Conservation (phyloP, 495 filamentous ascomycete species). For the Lophiotrema nucula region DNA sequence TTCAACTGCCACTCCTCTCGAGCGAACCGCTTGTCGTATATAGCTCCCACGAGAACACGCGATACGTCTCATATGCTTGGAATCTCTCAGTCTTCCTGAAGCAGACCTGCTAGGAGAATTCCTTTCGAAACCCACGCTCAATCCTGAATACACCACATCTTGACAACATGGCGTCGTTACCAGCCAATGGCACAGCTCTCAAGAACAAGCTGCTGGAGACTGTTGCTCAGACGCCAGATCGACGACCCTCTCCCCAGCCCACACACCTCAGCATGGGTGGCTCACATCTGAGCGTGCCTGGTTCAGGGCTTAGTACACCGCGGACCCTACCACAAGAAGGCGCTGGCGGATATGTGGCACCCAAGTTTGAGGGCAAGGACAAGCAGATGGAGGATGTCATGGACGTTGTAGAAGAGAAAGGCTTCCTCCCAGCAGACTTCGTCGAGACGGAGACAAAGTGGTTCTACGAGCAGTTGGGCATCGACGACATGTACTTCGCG, state of each 20-base stretch:
- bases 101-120: too few relatives aligned
- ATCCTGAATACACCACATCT: neutral
- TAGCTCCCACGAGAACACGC: too few relatives aligned
- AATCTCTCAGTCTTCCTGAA: too few relatives aligned
- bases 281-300: slow-evolving; percentile 70
- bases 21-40: too few relatives aligned
- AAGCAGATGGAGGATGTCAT: slow-evolving; percentile 90
- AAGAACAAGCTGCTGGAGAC: slow-evolving; percentile 66
- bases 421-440: slow-evolving; percentile 82
- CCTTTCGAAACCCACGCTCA: neutral
- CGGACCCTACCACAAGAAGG: slow-evolving; percentile 77
- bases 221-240: slow-evolving; percentile 56
- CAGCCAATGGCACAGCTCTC: slow-evolving; percentile 38
- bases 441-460: slow-evolving; percentile 82
- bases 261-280: slow-evolving; percentile 81
- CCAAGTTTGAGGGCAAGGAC: slow-evolving; percentile 90
- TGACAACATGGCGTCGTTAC: slow-evolving; percentile 26
- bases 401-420: slow-evolving; percentile 71
- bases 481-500: slow-evolving; percentile 99
- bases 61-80: too few relatives aligned
- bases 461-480: slow-evolving; percentile 97
- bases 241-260: slow-evolving; percentile 84
- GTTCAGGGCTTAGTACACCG: slow-evolving; percentile 53
- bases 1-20: neutral
- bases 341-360: slow-evolving; percentile 85